Percentiles rank a stretch among this genome's conserved stretches.
These are phyloP conservation scores for Marasmius tenuissimus DNA, from an alignment of 1,284 basidiomycete species.

Conservation along the genomic window DNA sequence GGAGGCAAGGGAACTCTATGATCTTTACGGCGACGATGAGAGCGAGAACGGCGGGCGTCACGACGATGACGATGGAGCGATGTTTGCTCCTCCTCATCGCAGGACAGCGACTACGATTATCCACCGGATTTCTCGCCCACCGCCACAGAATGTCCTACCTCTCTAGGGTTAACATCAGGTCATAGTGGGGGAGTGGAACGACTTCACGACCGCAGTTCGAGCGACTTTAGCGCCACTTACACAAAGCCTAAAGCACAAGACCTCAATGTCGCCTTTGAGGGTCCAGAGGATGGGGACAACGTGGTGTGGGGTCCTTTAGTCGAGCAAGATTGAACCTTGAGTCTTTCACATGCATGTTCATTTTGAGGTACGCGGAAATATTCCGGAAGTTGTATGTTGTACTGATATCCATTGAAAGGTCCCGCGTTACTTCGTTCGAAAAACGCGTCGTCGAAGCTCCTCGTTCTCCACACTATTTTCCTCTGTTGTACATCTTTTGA, in stretches of 20 bases:
- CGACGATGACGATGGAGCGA: not conserved
- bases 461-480: too few species aligned
- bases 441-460: too few species aligned
- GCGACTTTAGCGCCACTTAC: not conserved
- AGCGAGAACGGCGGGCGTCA: not conserved
- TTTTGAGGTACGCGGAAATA: not conserved
- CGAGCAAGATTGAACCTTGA: not conserved
- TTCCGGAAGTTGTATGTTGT: not conserved
- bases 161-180: not conserved
- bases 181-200: not conserved
- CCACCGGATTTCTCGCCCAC: not conserved
- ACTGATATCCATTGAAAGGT: not conserved
- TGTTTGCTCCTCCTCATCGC: not conserved
- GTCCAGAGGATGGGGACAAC: not conserved
- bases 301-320: not conserved
- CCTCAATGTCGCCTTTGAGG: not conserved
- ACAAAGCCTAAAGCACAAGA: not conserved
- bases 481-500: too few species aligned
- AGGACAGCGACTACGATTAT: constrained; percentile 1
- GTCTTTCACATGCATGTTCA: not conserved
- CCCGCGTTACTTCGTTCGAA: too few species aligned
- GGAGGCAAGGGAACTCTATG: constrained; percentile 1
- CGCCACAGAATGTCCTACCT: not conserved
- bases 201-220: not conserved
- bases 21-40: constrained; percentile 1